These are phyloP conservation scores for Hygrocybe punicea DNA, from an alignment of 768 basidiomycete genomes.

Conservation along the genomic window DNA sequence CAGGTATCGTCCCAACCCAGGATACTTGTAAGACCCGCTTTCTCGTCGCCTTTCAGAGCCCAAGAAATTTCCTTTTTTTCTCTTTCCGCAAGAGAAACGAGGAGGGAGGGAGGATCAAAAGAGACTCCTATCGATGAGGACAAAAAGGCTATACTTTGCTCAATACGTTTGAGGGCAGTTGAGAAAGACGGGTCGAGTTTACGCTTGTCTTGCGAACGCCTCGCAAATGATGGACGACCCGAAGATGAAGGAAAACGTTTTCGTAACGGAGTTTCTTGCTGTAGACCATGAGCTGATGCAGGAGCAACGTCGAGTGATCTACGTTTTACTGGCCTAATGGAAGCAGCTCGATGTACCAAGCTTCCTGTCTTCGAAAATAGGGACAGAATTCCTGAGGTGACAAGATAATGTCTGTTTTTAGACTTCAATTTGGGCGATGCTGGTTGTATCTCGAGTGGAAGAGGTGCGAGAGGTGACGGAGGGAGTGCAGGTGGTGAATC, in stretches of 20 bases:
- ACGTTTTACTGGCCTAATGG: slow-evolving; percentile 26
- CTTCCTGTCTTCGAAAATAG: slow-evolving; percentile 37
- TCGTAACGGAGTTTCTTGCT: slow-evolving; percentile 24
- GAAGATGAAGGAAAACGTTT: slow-evolving; percentile 34
- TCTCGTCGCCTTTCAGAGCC: slow-evolving; percentile 55
- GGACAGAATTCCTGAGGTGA: slow-evolving; percentile 41
- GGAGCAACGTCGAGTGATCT: slow-evolving; percentile 42
- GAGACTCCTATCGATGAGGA: slow-evolving; percentile 54
- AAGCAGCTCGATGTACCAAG: slow-evolving; percentile 15
- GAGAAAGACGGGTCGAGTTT: slow-evolving; percentile 35
- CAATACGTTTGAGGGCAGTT: slow-evolving; percentile 40
- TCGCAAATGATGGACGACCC: slow-evolving; percentile 28
- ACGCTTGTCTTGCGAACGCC: slow-evolving; percentile 7
- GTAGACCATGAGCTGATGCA: slow-evolving; percentile 8
- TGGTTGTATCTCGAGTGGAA: neutral
- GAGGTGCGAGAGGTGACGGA: slow-evolving; percentile 22
- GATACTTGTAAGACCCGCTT: slow-evolving; percentile 47
- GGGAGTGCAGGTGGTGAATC: slow-evolving; percentile 31
- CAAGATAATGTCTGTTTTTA: slow-evolving; percentile 32
- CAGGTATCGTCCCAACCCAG: slow-evolving; percentile 57
- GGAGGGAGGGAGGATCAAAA: slow-evolving; percentile 46
- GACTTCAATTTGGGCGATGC: slow-evolving; percentile 8
- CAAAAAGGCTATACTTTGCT: slow-evolving; percentile 38
- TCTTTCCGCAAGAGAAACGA: slow-evolving; percentile 49
- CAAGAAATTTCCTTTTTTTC: slow-evolving; percentile 42